Evolutionary conservation across 495 filamentous ascomycete genomes (phyloP), one percentile per base, ranked within the genome.

Genomic region (Lasiosphaeris hirsuta): DNA sequence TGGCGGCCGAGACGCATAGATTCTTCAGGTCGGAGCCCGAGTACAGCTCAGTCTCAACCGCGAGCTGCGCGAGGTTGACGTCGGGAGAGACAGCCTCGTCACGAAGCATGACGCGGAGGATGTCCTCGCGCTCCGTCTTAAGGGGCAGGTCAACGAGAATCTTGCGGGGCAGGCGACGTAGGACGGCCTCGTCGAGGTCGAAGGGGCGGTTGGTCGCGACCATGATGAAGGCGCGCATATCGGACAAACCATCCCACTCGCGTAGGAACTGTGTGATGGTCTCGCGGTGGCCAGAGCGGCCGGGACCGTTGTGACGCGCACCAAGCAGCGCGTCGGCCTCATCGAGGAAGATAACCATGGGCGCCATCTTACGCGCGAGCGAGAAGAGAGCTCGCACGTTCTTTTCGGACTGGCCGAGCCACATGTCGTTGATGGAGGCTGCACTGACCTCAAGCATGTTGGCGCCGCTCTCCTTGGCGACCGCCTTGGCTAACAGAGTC

Each of bases 11-110:
- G 3, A 98, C 95, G 37, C 84, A 89, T 11, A 97, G 66, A 59
- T 98, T 97, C 78, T 98, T 98, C 19, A 97, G 77, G 65, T 98
- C 94, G 2, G 87, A 92, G n/a, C 94, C 94, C 0, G 92, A 96
- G 70, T 97, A 97, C n/a, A 97, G 79, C 0, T 90, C 86, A 0
- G 95, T 97, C 23, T 86, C 83, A 4, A 76, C 78, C 0, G 92
- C 89, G 17, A 97, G 71, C 2, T 83, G 76, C 5, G 80, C 72
- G 1, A 97, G 72, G 17, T 88, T 84, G 7, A 97, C 89, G 0
- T 81, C 77, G 0, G 74, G 64, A 18, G 87, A 88, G 0, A 97
- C 72, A 2, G 70, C 58, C 71, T 98, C 94, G 45, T 86, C 84
- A 59, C 86, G 84, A 30, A 98, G 80, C 67, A 96, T 91, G 51